Evolutionary conservation across 768 basidiomycete genomes (phyloP).

Genomic region (Hypholoma sublateritium): DNA sequence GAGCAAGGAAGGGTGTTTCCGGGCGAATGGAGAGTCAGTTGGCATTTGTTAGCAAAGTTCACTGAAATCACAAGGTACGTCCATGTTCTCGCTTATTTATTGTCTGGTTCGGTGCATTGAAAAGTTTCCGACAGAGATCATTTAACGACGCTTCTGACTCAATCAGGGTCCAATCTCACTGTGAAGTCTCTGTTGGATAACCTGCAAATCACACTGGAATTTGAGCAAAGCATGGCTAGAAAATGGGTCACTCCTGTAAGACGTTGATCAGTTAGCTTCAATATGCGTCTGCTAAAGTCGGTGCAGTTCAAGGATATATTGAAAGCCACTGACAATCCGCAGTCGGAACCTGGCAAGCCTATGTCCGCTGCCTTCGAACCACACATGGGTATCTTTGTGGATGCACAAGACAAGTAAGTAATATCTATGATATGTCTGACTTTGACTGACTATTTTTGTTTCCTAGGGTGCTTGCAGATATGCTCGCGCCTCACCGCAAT

Average conservation of each 20-base stretch:
- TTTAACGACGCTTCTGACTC: conserved; percentile 75
- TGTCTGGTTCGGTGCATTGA: background rate
- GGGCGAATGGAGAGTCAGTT: conserved; percentile 80
- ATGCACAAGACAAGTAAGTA: conserved; percentile 92
- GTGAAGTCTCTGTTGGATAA: conserved; percentile 84
- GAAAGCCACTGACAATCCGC: conserved; percentile 46
- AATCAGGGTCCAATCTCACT: conserved; percentile 68
- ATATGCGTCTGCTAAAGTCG: background rate
- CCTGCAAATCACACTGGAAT: conserved; percentile 84
- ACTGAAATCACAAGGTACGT: conserved; percentile 85
- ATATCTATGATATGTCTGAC: background rate
- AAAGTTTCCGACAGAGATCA: conserved; percentile 62
- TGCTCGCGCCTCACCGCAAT: conserved; percentile 81
- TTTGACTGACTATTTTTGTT: background rate
- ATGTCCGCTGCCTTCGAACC: conserved; percentile 92
- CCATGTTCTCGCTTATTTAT: background rate
- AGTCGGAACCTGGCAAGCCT: conserved; percentile 56
- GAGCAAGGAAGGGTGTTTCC: conserved; percentile 88
- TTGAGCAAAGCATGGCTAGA: conserved; percentile 77
- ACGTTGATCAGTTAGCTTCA: background rate
- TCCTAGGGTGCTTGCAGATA: conserved; percentile 79
- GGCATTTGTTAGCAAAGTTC: conserved; percentile 81
- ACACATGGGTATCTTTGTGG: conserved; percentile 90
- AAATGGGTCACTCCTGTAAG: conserved; percentile 78
- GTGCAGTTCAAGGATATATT: conserved; percentile 66